Conservation (phyloP, 768 basidiomycete species). For the Rhizopogon rudus region DNA sequence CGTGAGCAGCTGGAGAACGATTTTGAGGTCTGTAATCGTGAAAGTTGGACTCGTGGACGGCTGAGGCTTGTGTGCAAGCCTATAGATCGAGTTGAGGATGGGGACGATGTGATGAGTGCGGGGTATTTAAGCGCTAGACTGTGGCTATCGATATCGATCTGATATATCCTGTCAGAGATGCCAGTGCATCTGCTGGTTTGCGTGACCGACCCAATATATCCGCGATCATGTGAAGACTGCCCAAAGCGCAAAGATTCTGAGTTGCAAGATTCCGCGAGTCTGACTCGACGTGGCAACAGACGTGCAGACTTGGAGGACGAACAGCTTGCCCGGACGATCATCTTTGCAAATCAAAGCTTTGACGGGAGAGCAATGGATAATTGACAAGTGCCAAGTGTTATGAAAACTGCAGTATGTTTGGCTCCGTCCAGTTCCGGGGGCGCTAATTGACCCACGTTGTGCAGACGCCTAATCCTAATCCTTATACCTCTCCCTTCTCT, state of each 20-base stretch:
- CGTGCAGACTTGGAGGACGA: neutral
- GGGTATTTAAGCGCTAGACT: neutral
- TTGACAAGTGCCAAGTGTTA: too few relatives aligned
- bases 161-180: neutral
- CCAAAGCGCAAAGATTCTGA: neutral
- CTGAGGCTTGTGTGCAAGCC: neutral
- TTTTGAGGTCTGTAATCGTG: neutral
- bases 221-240: neutral
- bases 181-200: neutral
- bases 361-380: neutral
- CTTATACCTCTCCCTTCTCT: too few relatives aligned
- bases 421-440: too few relatives aligned
- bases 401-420: too few relatives aligned
- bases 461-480: too few relatives aligned
- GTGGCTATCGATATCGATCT: conserved; percentile 1
- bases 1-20: neutral
- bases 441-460: too few relatives aligned
- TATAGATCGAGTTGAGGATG: neutral
- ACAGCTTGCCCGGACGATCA: neutral
- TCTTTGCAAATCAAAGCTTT: neutral
- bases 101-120: neutral
- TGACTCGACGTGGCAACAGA: neutral
- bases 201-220: conserved; percentile 4
- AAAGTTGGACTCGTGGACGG: neutral
- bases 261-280: neutral